Base-by-base conservation (phyloP, 139 green algal genomes). In the Pleodorina starrii region DNA sequence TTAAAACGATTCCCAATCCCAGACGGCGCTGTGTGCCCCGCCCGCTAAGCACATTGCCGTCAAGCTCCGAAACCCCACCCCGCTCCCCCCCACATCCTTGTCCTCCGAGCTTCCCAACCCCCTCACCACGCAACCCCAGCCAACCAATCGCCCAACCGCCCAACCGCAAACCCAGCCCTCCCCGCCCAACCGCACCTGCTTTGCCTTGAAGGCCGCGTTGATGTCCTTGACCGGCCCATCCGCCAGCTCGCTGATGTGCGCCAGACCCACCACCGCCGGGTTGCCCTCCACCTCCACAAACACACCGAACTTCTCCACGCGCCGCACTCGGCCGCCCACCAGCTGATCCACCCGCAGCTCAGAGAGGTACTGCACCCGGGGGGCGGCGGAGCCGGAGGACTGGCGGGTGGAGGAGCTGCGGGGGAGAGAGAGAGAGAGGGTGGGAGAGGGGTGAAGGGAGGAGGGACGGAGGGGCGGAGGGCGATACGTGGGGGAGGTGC, bases 261-360 rank as follows among this genome's bases (percentile, higher is more conserved):
- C 97, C 38, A 99, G 91, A 3, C 95, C 97, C 72, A 90, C 86
- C 21, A 82, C 16, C 5, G 23, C 14, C 23, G 19, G 3, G 46
- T 59, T 73, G 46, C 71, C 74, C 16, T 69, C 84, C 29, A 99
- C 75, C 48, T 94, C 90, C 12, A 99, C 92, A 90, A 99, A 99
- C 63, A 98, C 94, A n/a, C 97, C 97, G 78, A 94, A 99, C 17
- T 86, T 73, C 91, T 98, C 94, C 29, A 97, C 93, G 0, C 93
- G 90, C 72, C 94, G 95, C 38, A 99, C 87, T 3, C 50, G 69
- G 3, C 91, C 86, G 1, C 36, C 51, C 23, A 94, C 74, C 71
- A 94, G 42, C 81, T 91, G 57, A 10, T 95, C 96, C 80, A 89
- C 92, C 29, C 88, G 51, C 19, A 97, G 89, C 14, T 93, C 75